These are phyloP conservation scores for Euphorbia pulcherrima DNA, from an alignment of 345 rosid genomes.

Conservation along the genomic window DNA sequence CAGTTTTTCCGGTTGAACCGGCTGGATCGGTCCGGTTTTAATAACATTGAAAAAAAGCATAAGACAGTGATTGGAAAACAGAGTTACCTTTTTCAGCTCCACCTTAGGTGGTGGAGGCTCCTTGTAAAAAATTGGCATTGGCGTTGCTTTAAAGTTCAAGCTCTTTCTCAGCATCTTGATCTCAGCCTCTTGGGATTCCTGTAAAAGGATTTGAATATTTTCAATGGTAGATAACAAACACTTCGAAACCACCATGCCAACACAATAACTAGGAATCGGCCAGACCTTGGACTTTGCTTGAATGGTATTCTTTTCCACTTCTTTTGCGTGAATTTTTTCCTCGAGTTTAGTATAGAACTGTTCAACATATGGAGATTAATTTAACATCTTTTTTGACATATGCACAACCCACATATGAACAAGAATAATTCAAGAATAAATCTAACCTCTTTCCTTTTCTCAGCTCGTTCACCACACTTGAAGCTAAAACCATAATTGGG, in stretches of 20 bases:
- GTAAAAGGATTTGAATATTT: constrained; percentile 15
- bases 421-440: constrained; percentile 16
- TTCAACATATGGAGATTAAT: constrained; percentile 17
- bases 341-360: constrained; percentile 94
- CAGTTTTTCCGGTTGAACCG: too few relatives aligned
- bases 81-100: constrained; percentile 81
- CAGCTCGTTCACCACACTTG: constrained; percentile 95
- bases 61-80: constrained; percentile 13
- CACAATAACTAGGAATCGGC: constrained; percentile 6
- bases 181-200: constrained; percentile 99
- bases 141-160: constrained; percentile 92
- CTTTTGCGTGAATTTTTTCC: constrained; percentile 95
- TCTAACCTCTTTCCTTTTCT: constrained; percentile 91
- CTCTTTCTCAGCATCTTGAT: constrained; percentile 83
- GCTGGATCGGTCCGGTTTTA: too few relatives aligned
- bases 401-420: constrained; percentile 9
- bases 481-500: constrained; percentile 98
- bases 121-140: constrained; percentile 97
- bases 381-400: background rate
- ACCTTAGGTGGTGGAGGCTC: constrained; percentile 83
- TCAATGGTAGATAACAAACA: constrained; percentile 2
- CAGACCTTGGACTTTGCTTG: constrained; percentile 91
- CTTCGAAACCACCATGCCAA: background rate
- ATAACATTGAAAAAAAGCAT: background rate
- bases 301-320: constrained; percentile 63